Conservation (phyloP, 345 rosid species). For the Noccaea caerulescens region DNA sequence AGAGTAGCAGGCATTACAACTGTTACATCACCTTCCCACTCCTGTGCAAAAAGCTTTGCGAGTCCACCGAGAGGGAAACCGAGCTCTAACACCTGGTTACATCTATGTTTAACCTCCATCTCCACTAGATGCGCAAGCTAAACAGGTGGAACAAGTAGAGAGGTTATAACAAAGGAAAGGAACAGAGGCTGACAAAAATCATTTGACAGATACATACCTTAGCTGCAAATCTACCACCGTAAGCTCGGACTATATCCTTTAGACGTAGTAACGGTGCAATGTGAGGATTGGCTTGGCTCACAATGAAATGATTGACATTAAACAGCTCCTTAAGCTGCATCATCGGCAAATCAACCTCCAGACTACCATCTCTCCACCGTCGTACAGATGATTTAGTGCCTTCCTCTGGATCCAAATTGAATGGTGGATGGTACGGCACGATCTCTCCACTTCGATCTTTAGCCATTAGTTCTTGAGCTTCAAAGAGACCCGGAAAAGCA, state of each 20-base stretch:
- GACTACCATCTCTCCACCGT: constrained; percentile 98
- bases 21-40: constrained; percentile 99
- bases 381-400: constrained; percentile 66
- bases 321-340: constrained; percentile 96
- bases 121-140: constrained; percentile 92
- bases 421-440: constrained; percentile 96
- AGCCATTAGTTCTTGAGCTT: constrained; percentile 99
- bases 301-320: constrained; percentile 96
- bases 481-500: constrained; percentile 97
- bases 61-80: constrained; percentile 95
- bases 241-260: constrained; percentile 79
- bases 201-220: constrained; percentile 60
- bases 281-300: constrained; percentile 99
- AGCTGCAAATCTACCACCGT: constrained; percentile 97
- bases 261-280: constrained; percentile 81
- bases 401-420: constrained; percentile 79
- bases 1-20: constrained; percentile 98
- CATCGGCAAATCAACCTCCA: constrained; percentile 98
- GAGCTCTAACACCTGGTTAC: constrained; percentile 80
- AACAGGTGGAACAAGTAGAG: background rate
- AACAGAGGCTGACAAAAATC: constrained; percentile 1
- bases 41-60: constrained; percentile 93
- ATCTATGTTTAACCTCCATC: constrained; percentile 98
- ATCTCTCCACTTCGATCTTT: constrained; percentile 94
- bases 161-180: background rate